These are phyloP conservation scores for Choanephora cucurbitarum DNA, from an alignment of 371 early-diverging fungal species.

Conservation along the genomic window DNA sequence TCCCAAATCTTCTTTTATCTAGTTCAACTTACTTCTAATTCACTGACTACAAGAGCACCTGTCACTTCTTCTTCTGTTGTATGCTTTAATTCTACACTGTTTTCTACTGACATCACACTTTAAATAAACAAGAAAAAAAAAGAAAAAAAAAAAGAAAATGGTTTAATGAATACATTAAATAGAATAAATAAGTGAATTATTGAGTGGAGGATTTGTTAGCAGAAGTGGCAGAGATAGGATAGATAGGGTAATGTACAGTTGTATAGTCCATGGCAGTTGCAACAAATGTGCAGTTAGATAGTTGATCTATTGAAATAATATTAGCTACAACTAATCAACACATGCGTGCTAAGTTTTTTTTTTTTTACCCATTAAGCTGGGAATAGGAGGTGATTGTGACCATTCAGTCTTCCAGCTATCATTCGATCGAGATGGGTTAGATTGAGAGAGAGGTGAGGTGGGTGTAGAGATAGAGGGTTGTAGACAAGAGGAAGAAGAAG, in stretches of 20 bases:
- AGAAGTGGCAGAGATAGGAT: constrained; percentile 27
- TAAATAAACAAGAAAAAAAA: neutral
- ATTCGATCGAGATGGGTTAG: neutral
- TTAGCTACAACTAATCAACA: neutral
- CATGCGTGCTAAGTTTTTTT: neutral
- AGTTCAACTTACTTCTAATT: constrained; percentile 13
- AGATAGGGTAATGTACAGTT: constrained; percentile 32
- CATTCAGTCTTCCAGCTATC: constrained; percentile 13
- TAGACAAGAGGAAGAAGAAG: constrained; percentile 17
- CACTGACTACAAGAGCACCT: constrained; percentile 8
- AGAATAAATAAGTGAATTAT: neutral
- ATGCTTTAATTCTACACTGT: too few relatives aligned
- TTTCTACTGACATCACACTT: too few relatives aligned
- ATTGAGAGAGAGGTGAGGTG: constrained; percentile 11
- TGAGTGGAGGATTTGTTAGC: neutral
- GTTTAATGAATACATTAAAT: too few relatives aligned
- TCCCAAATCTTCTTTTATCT: too few relatives aligned
- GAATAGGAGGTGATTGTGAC: constrained; percentile 27
- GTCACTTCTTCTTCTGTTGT: too few relatives aligned
- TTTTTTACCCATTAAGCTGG: constrained; percentile 29
- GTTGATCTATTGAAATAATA: constrained; percentile 26
- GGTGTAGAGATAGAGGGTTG: constrained; percentile 26
- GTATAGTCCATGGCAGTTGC: constrained; percentile 28
- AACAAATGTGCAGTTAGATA: constrained; percentile 34
- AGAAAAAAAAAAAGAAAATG: constrained; percentile 2